Conservation (phyloP, 2,329 filamentous ascomycete genomes). For the Colletotrichum paranaense region DNA sequence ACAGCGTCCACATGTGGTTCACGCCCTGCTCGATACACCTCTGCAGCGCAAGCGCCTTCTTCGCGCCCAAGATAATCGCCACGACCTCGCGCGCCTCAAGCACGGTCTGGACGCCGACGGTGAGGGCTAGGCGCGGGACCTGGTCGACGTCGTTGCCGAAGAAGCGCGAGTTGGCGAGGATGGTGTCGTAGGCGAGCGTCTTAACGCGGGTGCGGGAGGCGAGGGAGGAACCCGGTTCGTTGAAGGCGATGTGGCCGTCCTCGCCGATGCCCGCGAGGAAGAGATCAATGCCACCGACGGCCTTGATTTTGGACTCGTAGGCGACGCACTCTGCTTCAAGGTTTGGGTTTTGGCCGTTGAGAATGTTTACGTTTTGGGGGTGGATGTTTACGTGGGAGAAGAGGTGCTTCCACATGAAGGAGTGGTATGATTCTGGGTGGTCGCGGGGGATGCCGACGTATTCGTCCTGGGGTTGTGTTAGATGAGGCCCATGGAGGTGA, state of each 20-base stretch:
- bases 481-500: conserved; percentile 16
- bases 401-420: conserved; percentile 94
- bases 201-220: conserved; percentile 85
- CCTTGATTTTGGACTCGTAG: conserved; percentile 83
- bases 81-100: conserved; percentile 85
- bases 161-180: conserved; percentile 86
- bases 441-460: conserved; percentile 87
- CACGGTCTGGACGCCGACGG: conserved; percentile 86
- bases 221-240: conserved; percentile 85
- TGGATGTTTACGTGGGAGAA: conserved; percentile 87
- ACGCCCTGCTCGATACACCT: conserved; percentile 84
- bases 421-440: conserved; percentile 88
- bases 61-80: conserved; percentile 83
- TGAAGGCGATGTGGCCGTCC: conserved; percentile 91
- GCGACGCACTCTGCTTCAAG: conserved; percentile 81
- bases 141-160: conserved; percentile 79
- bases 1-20: conserved; percentile 93
- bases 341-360: conserved; percentile 82
- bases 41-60: conserved; percentile 84
- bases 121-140: conserved; percentile 85
- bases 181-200: conserved; percentile 88
- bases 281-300: conserved; percentile 82
- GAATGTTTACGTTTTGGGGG: conserved; percentile 85
- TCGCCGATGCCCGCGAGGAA: conserved; percentile 88
- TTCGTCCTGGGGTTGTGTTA: conserved; percentile 70